Conservation (phyloP, 2,329 filamentous ascomycete species). For the Macrophomina pseudophaseolina region DNA sequence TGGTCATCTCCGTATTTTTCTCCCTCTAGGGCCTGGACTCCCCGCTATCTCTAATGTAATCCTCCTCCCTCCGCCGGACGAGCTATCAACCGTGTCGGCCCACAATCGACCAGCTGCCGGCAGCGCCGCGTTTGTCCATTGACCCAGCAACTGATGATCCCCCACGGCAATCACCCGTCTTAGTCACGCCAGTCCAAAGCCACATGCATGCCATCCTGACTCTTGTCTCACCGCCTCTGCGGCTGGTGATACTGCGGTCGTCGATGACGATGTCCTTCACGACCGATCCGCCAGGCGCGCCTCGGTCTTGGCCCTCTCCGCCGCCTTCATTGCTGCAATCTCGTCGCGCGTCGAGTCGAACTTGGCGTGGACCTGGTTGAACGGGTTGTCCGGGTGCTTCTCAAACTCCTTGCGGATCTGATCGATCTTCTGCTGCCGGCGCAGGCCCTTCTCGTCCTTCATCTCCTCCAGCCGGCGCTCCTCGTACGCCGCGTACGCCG, state of each 20-base stretch:
- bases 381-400: conserved; percentile 92
- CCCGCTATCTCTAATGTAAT: background rate
- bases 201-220: conserved; percentile 7
- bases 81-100: background rate
- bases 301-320: conserved; percentile 78
- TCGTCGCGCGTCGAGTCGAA: conserved; percentile 85
- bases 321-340: conserved; percentile 65
- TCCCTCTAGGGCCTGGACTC: background rate
- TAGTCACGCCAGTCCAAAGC: conserved; percentile 4
- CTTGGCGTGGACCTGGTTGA: conserved; percentile 78
- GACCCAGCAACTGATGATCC: conserved; percentile 21
- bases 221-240: conserved; percentile 14
- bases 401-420: conserved; percentile 91
- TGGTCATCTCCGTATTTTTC: background rate
- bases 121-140: conserved; percentile 4
- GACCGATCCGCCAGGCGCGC: conserved; percentile 58
- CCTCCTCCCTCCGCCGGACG: background rate
- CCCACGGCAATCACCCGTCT: conserved; percentile 20
- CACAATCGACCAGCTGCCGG: background rate
- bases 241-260: background rate
- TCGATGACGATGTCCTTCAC: background rate
- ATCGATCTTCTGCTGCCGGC: conserved; percentile 83
- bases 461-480: conserved; percentile 83
- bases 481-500: conserved; percentile 82
- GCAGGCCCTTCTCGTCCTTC: conserved; percentile 79